Percentiles rank a stretch among this genome's conserved stretches.
phyloP scores from a whole-genome alignment of 116 monocot species.

The Cymodocea nodosa region DNA sequence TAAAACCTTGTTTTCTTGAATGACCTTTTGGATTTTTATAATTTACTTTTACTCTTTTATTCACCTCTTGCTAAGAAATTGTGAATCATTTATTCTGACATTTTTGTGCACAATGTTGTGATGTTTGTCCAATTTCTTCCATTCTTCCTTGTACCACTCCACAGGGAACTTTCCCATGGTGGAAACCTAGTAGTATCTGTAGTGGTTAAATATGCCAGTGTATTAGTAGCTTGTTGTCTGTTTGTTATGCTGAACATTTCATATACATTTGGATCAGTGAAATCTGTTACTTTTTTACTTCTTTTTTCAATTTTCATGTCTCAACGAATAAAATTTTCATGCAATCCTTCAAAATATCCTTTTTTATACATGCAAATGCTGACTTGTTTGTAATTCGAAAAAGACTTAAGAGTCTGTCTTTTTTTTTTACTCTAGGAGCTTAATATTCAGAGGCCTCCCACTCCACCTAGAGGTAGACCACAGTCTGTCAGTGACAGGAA shows the following conservation, averaged over 20 bases:
- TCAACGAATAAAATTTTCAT: neutral
- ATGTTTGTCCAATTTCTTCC: no score
- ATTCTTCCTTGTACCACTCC: neutral
- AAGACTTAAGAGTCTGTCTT: neutral
- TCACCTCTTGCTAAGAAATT: neutral
- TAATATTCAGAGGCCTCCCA: constrained; percentile 92
- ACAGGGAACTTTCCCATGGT: neutral
- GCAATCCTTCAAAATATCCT: neutral
- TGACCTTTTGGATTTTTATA: no score
- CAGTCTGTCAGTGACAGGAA: constrained; percentile 59
- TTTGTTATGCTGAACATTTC: neutral
- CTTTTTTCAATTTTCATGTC: neutral
- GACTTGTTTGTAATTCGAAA: no score
- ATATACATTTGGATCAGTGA: neutral
- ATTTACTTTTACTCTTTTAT: neutral
- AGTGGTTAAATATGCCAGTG: neutral
- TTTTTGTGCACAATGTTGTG: neutral
- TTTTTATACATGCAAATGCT: neutral
- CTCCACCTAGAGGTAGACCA: constrained; percentile 88
- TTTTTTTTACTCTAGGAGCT: constrained; percentile 54
- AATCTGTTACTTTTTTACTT: neutral
- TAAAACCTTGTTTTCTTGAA: no score
- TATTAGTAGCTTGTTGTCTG: neutral
- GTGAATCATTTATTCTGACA: neutral
- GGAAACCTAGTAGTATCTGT: neutral